Evolutionary conservation across 192 early-diverging fungal species (phyloP), one percentile per base, ranked within the genome.

Genomic region (Linnemannia schmuckeri): DNA sequence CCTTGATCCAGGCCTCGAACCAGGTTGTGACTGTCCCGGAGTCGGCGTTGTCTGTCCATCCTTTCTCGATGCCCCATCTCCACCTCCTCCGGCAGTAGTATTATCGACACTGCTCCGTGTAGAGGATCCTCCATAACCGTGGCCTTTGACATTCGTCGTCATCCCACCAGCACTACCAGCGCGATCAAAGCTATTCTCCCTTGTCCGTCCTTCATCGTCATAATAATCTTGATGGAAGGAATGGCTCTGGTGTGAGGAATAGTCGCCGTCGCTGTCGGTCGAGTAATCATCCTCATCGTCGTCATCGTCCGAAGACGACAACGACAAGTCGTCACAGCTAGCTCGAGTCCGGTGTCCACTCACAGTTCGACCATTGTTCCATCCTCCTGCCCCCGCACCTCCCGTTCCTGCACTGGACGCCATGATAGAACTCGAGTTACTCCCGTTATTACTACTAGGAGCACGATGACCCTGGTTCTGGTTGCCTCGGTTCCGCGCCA

Each of bases 271-370:
- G 49, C 85, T 87, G 27, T 87, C 85, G 4, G 85, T 87, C 70
- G 85, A 87, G 52, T 87, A 76, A 30, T 87, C 85, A 13, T 87
- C 85, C 6, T 87, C 79, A 22, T 80, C 85, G 33, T 80, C 79
- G 33, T 87, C 85, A 63, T 87, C 80, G 63, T 87, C 85, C 6
- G 85, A 87, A 27, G 85, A 81, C 22, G 85, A 87, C 35, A 87
- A n/a, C 41, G 79, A 87, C 18, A 87, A 40, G 27, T 87, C 85
- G 27, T 87, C 85, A 41, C 75, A 87, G 30, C 85, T 87, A 4
- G 85, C 72, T 0, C 78, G 69, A 7, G 80, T 66, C 9, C 80
- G 85, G 57, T 87, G 85, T 9, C 79, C 79, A 49, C 75, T 75
- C 1, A 80, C 49, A 38, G 49, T 74, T 0, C 24, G 66, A 33